These are phyloP conservation scores for Urochloa ruziziensis DNA, from an alignment of 176 grass and related monocot genomes.

Conservation along the genomic window DNA sequence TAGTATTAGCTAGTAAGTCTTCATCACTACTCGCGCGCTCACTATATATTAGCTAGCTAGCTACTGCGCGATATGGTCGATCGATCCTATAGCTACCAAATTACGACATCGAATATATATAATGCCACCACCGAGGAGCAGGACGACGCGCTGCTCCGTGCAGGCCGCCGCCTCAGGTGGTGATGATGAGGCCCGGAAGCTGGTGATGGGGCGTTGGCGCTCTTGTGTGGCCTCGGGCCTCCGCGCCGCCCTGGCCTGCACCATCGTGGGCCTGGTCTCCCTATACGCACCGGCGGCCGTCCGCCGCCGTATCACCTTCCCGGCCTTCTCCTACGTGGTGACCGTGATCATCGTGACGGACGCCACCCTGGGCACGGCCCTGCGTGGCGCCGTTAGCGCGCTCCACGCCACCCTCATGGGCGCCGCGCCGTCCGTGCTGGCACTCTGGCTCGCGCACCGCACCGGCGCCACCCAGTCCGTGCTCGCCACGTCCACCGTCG, in stretches of 20 bases:
- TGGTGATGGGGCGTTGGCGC: slow-evolving; percentile 25
- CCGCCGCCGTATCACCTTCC: slow-evolving; percentile 52
- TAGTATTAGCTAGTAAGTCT: too few species aligned
- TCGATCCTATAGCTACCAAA: too few species aligned
- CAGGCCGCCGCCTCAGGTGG: too few species aligned
- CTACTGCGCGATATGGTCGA: too few species aligned
- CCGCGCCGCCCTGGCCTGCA: slow-evolving; percentile 61
- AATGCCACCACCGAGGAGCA: too few species aligned
- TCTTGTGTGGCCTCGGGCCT: slow-evolving; percentile 46
- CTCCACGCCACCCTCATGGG: slow-evolving; percentile 68
- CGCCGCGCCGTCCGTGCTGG: slow-evolving; percentile 53
- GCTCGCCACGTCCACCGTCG: slow-evolving; percentile 30
- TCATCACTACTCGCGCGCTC: too few species aligned
- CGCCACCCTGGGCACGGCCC: slow-evolving; percentile 55
- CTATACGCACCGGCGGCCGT: slow-evolving; percentile 37
- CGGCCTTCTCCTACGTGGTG: slow-evolving; percentile 75
- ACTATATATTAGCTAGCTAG: too few species aligned
- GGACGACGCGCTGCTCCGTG: too few species aligned
- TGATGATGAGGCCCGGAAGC: not conserved
- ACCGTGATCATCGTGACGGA: slow-evolving; percentile 61
- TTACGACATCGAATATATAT: too few species aligned
- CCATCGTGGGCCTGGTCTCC: slow-evolving; percentile 56
- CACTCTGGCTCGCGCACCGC: slow-evolving; percentile 55
- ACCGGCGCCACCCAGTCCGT: slow-evolving; percentile 34
- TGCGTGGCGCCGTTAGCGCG: slow-evolving; percentile 41